A percentile compares a stretch with the other conserved stretches of the same genome.
Conservation (phyloP, 164 flowering plant genomes). For the Magnolia changhungtana region DNA sequence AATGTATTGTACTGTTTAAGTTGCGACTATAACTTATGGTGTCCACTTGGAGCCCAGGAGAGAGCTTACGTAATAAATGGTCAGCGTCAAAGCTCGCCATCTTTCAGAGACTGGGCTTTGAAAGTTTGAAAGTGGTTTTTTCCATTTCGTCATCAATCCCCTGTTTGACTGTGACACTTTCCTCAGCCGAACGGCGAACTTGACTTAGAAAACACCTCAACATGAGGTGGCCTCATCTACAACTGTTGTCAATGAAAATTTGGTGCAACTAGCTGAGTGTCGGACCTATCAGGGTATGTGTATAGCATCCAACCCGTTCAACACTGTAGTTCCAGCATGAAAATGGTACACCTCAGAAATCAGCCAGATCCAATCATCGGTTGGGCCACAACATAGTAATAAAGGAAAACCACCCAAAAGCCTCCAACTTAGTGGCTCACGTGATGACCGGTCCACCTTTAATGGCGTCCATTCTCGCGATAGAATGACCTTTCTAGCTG, state of each 20-base stretch:
- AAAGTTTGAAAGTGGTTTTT: not conserved
- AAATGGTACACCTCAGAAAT: not conserved
- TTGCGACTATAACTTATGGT: too few species aligned
- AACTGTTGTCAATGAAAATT: not conserved
- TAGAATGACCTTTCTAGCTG: too few species aligned
- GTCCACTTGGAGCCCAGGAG: not conserved
- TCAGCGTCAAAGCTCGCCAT: not conserved
- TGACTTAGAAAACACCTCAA: not conserved
- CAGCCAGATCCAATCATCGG: not conserved
- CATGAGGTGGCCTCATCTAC: not conserved
- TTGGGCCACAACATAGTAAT: too few species aligned
- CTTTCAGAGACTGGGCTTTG: not conserved
- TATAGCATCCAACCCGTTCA: too few species aligned
- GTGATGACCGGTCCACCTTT: too few species aligned
- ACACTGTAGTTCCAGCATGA: not conserved
- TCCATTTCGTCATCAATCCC: not conserved
- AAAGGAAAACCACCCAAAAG: too few species aligned
- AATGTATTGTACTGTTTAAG: too few species aligned
- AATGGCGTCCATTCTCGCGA: too few species aligned
- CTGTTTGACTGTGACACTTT: not conserved
- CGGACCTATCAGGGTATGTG: too few species aligned
- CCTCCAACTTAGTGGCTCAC: too few species aligned
- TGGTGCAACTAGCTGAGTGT: too few species aligned
- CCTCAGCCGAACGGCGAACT: not conserved
- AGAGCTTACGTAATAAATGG: not conserved